phyloP scores from a whole-genome alignment of 805 yeast species.

The Metahyphopichia silvanorum region DNA sequence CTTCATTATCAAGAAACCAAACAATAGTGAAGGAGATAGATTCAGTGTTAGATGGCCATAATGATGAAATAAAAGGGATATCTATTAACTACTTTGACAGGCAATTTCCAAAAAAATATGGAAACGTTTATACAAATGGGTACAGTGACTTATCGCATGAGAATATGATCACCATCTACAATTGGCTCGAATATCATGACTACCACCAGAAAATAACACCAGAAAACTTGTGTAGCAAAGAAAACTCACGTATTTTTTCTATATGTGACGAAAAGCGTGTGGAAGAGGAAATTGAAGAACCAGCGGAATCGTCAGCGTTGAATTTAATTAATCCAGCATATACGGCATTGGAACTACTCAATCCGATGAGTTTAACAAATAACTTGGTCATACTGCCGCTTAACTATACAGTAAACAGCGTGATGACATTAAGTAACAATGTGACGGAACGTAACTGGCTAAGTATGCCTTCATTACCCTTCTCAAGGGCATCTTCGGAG shows the following conservation, averaged over 20 bases:
- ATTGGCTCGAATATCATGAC: slow-evolving; percentile 30
- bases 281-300: neutral
- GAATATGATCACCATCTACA: slow-evolving; percentile 19
- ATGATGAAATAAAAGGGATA: slow-evolving; percentile 20
- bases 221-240: slow-evolving; percentile 9
- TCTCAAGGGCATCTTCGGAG: too few relatives aligned
- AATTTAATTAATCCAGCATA: slow-evolving; percentile 8
- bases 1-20: slow-evolving; percentile 11
- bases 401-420: slow-evolving; percentile 30
- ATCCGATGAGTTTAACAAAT: slow-evolving; percentile 33
- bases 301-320: too few relatives aligned
- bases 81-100: slow-evolving; percentile 25
- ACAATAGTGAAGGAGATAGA: too few relatives aligned
- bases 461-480: slow-evolving; percentile 14
- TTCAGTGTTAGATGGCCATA: slow-evolving; percentile 10
- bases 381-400: slow-evolving; percentile 37
- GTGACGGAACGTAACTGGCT: slow-evolving; percentile 12
- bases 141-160: slow-evolving; percentile 5
- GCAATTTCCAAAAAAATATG: slow-evolving; percentile 26
- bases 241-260: neutral
- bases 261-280: neutral
- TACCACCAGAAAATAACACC: slow-evolving; percentile 22
- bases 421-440: slow-evolving; percentile 19
- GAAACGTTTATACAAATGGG: slow-evolving; percentile 22
- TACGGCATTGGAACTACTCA: slow-evolving; percentile 26